A percentile compares a stretch with the other conserved stretches of the same genome.
phyloP scores from a whole-genome alignment of 2,329 filamentous ascomycete species.

The Hymenoscyphus albidus region DNA sequence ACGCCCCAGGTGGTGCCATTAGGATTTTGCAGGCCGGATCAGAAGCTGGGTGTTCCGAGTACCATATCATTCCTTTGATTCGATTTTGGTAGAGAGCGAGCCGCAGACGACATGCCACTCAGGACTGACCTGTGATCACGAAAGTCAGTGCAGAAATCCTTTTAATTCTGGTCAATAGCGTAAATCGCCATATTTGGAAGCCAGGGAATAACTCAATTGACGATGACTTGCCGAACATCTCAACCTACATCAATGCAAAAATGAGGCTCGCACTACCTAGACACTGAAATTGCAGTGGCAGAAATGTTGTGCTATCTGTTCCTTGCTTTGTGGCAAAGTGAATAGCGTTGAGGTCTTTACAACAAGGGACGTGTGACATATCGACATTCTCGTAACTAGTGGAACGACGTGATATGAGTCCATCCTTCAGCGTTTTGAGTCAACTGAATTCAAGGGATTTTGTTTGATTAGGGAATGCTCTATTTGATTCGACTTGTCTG shows the following conservation, averaged over 20 bases:
- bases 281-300: not conserved
- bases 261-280: not conserved
- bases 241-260: not conserved
- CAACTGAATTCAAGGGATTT: constrained; percentile 19
- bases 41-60: constrained; percentile 17
- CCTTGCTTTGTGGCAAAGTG: constrained; percentile 27
- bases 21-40: constrained; percentile 14
- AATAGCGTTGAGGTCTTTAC: constrained; percentile 17
- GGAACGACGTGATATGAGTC: constrained; percentile 14
- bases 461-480: constrained; percentile 6
- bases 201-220: not conserved
- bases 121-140: constrained; percentile 17
- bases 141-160: constrained; percentile 4
- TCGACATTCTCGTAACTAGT: constrained; percentile 15
- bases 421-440: constrained; percentile 13
- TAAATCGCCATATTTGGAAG: not conserved
- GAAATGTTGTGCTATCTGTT: constrained; percentile 11
- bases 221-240: not conserved
- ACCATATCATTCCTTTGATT: constrained; percentile 10
- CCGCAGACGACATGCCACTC: constrained; percentile 22
- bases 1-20: not conserved
- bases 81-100: constrained; percentile 19
- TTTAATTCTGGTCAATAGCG: not conserved
- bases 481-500: not conserved
- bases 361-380: constrained; percentile 25